A percentile compares a stretch with the other conserved stretches of the same genome.
Conservation (phyloP, 192 early-diverging fungal genomes). For the Umbelopsis sp. region DNA sequence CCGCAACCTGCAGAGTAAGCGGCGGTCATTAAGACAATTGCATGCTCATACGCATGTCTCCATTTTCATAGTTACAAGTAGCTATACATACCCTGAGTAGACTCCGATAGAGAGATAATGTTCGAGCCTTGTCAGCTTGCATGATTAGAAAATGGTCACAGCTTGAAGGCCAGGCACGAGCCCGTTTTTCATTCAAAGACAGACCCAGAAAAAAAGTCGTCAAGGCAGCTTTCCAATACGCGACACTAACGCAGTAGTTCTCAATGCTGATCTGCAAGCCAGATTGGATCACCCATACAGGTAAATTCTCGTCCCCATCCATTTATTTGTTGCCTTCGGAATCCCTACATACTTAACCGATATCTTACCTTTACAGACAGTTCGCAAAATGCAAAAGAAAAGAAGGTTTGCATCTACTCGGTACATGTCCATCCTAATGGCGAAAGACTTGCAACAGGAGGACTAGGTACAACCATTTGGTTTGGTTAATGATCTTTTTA, state of each 20-base stretch:
- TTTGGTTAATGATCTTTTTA: neutral
- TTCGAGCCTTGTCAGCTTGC: conserved; percentile 6
- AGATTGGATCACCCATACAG: conserved; percentile 72
- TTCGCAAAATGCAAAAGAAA: conserved; percentile 34
- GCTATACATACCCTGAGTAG: neutral
- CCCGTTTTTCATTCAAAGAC: neutral
- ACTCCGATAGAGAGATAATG: conserved; percentile 9
- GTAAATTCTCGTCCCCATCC: conserved; percentile 59
- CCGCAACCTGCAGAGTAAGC: neutral
- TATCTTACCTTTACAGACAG: neutral
- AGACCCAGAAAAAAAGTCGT: neutral
- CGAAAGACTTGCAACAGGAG: conserved; percentile 81
- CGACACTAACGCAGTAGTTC: neutral
- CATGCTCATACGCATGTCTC: neutral
- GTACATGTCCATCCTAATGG: conserved; percentile 85
- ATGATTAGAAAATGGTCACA: conserved; percentile 12
- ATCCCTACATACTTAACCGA: neutral
- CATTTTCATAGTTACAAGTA: neutral
- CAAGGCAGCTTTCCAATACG: neutral
- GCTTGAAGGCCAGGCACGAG: neutral
- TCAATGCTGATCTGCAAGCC: conserved; percentile 70
- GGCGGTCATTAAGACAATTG: neutral
- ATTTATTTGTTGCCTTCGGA: conserved; percentile 1
- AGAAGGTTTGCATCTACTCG: conserved; percentile 75
- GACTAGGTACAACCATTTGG: conserved; percentile 56